These are phyloP conservation scores for Boletus rubroflammeus DNA, from an alignment of 768 basidiomycete genomes.

Conservation along the genomic window DNA sequence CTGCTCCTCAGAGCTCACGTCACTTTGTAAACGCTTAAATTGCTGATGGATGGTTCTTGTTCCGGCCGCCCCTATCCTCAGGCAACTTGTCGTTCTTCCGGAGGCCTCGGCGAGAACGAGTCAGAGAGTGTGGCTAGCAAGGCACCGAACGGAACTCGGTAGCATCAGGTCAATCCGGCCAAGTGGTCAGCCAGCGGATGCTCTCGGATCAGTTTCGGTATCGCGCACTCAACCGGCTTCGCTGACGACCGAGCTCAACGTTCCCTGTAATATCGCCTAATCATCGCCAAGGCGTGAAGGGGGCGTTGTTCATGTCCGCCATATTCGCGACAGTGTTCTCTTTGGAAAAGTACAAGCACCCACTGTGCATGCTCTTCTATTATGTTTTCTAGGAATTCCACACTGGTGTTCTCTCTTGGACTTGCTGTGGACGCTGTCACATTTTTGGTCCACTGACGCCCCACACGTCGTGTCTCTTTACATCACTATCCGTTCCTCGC, in stretches of 20 bases:
- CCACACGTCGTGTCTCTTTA: slow-evolving; percentile 25
- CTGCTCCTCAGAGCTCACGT: neutral
- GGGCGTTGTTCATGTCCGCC: slow-evolving; percentile 29
- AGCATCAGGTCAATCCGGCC: neutral
- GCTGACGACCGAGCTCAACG: slow-evolving; percentile 2
- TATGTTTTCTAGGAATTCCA: slow-evolving; percentile 16
- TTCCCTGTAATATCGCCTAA: slow-evolving; percentile 29
- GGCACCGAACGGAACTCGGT: slow-evolving; percentile 1
- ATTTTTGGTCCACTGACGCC: slow-evolving; percentile 15
- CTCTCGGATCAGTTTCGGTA: slow-evolving; percentile 16
- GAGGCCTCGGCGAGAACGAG: slow-evolving; percentile 9
- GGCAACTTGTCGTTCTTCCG: slow-evolving; percentile 3
- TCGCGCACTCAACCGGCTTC: slow-evolving; percentile 8
- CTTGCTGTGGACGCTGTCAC: slow-evolving; percentile 11
- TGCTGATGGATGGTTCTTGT: slow-evolving; percentile 7
- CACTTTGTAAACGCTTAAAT: neutral
- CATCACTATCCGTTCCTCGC: slow-evolving; percentile 18
- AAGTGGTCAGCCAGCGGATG: slow-evolving; percentile 1
- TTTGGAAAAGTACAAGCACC: slow-evolving; percentile 16
- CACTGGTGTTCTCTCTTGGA: slow-evolving; percentile 9
- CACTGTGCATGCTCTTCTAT: slow-evolving; percentile 20
- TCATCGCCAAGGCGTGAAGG: slow-evolving; percentile 15
- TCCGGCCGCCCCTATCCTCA: slow-evolving; percentile 11
- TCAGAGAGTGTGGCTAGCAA: slow-evolving; percentile 1
- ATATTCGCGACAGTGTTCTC: slow-evolving; percentile 19